These are phyloP conservation scores for Xylariaceae sp. DNA, from an alignment of 2,329 filamentous ascomycete genomes.

Conservation along the genomic window DNA sequence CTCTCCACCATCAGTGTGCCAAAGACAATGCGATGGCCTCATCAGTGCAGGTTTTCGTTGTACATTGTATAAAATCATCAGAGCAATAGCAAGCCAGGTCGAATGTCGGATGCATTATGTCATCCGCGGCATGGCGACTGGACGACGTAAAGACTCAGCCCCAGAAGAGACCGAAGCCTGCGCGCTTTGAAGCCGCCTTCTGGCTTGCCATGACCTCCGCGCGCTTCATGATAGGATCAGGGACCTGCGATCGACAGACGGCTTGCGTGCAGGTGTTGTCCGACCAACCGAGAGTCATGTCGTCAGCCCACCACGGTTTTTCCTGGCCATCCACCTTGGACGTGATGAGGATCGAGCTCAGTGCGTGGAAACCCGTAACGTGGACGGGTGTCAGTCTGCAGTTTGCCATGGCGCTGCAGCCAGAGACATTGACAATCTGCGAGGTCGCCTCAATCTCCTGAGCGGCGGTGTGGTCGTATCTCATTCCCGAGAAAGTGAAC, in stretches of 20 bases:
- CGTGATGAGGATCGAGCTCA: constrained; percentile 31
- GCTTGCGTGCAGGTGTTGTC: constrained; percentile 32
- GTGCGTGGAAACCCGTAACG: constrained; percentile 15
- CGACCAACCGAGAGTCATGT: constrained; percentile 35
- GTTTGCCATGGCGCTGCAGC: constrained; percentile 11
- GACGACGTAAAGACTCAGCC: constrained; percentile 11
- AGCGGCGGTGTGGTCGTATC: constrained; percentile 12
- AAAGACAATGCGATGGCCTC: constrained; percentile 12
- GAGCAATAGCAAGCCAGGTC: too few relatives aligned
- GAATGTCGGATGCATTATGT: too few relatives aligned
- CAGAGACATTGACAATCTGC: constrained; percentile 15
- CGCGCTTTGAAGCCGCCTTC: constrained; percentile 8
- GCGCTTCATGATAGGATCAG: constrained; percentile 20
- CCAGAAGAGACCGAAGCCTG: constrained; percentile 12
- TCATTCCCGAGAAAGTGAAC: constrained; percentile 22
- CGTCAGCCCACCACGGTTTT: constrained; percentile 40
- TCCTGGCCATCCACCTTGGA: constrained; percentile 28
- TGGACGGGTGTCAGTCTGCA: constrained; percentile 16
- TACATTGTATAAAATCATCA: constrained; percentile 17
- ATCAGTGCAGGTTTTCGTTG: constrained; percentile 7
- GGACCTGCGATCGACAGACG: constrained; percentile 28
- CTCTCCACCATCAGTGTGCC: constrained; percentile 12
- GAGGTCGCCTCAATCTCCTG: constrained; percentile 9
- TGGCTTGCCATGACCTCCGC: too few relatives aligned
- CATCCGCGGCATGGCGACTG: too few relatives aligned